A percentile compares a stretch with the other conserved stretches of the same genome.
Evolutionary conservation across 2,329 filamentous ascomycete species (phyloP).

Genomic region (Exophiala spinifera): DNA sequence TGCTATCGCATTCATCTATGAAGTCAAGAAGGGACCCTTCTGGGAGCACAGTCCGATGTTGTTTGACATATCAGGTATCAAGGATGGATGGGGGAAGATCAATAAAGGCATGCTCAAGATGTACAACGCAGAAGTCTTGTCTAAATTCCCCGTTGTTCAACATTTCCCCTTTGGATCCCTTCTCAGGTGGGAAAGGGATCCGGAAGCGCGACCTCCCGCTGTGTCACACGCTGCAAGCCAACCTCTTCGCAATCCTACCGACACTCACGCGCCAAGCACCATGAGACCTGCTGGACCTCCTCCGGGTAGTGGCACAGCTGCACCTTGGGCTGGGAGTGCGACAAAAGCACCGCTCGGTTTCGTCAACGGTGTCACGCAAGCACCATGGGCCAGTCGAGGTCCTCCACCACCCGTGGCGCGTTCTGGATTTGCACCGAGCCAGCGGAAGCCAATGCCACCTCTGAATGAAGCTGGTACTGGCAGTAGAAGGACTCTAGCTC

Average conservation of each 20-base stretch:
- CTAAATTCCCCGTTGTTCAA: constrained; percentile 97
- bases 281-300: constrained; percentile 13
- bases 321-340: constrained; percentile 28
- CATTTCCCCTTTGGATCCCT: constrained; percentile 82
- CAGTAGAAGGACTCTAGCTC: background rate
- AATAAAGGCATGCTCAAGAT: constrained; percentile 99
- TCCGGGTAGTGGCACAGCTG: constrained; percentile 18
- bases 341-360: constrained; percentile 23
- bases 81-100: constrained; percentile 95
- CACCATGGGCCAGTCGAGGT: constrained; percentile 27
- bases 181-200: constrained; percentile 73
- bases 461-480: constrained; percentile 5
- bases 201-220: constrained; percentile 51
- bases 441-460: constrained; percentile 11
- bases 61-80: constrained; percentile 89
- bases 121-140: constrained; percentile 94
- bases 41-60: constrained; percentile 93
- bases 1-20: constrained; percentile 93
- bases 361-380: constrained; percentile 30
- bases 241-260: constrained; percentile 37
- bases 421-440: constrained; percentile 7
- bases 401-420: constrained; percentile 17
- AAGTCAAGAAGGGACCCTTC: constrained; percentile 93
- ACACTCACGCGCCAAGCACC: constrained; percentile 12
- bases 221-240: constrained; percentile 59